Evolutionary conservation across 2,329 filamentous ascomycete species (phyloP).

Genomic region (Trichophyton simii): DNA sequence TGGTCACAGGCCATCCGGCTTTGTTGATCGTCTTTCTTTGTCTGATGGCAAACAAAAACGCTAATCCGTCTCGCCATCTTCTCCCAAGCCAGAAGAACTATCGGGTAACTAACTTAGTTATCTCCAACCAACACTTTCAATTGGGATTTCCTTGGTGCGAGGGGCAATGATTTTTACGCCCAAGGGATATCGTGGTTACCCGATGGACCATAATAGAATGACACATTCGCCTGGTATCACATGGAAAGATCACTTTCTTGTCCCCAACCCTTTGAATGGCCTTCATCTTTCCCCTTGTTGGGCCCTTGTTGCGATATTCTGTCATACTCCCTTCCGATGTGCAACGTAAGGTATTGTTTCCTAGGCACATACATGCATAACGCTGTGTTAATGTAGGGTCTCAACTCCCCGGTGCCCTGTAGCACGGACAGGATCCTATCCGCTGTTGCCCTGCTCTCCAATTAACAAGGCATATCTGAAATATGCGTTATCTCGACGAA

Average conservation of each 20-base stretch:
- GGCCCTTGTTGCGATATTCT: neutral
- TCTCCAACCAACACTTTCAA: neutral
- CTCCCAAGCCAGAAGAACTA: neutral
- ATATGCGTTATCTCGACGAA: neutral
- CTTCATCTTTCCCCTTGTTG: neutral
- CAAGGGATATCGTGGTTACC: neutral
- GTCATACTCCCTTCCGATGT: neutral
- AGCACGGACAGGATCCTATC: neutral
- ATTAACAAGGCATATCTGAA: neutral
- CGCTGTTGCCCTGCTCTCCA: neutral
- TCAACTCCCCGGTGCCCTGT: neutral
- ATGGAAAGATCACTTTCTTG: neutral
- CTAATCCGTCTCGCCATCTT: neutral
- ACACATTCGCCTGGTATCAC: neutral
- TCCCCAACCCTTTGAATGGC: neutral
- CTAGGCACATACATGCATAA: neutral
- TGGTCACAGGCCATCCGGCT: neutral
- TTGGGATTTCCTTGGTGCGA: neutral
- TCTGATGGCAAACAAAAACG: neutral
- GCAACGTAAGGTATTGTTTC: neutral
- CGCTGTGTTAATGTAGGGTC: neutral
- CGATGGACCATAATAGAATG: too few relatives aligned
- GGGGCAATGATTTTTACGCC: neutral
- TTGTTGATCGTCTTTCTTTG: neutral
- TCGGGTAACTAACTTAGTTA: neutral